Percentiles rank a stretch among this genome's conserved stretches.
These are phyloP conservation scores for Phyllosticta citrichinensis DNA, from an alignment of 2,329 filamentous ascomycete genomes.

Conservation along the genomic window DNA sequence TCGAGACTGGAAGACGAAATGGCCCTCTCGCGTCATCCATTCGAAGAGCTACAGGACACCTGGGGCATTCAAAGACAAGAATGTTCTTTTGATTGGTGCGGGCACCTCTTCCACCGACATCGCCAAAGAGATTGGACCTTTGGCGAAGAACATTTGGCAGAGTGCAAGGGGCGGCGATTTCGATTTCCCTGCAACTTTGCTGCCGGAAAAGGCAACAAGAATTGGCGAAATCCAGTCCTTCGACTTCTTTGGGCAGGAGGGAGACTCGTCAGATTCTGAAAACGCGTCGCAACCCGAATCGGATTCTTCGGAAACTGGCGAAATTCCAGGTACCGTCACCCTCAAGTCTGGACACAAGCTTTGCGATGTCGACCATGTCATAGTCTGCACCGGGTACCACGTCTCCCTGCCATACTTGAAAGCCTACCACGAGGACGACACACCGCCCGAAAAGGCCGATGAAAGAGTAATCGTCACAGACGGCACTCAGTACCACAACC, in stretches of 20 bases:
- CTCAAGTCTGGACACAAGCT: conserved; percentile 46
- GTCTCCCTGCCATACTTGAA: conserved; percentile 55
- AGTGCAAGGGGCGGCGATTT: conserved; percentile 52
- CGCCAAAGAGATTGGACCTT: conserved; percentile 39
- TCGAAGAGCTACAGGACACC: conserved; percentile 43
- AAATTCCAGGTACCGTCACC: conserved; percentile 41
- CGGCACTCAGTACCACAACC: conserved; percentile 53
- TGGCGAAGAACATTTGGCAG: conserved; percentile 40
- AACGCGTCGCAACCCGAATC: neutral
- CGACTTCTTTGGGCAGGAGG: conserved; percentile 14
- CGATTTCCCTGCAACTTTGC: conserved; percentile 44
- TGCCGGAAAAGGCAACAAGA: conserved; percentile 45
- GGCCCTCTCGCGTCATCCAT: conserved; percentile 38
- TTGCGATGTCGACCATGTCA: conserved; percentile 48
- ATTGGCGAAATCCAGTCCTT: conserved; percentile 45
- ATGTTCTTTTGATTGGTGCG: conserved; percentile 46
- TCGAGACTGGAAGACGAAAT: conserved; percentile 35
- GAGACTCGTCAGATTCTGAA: conserved; percentile 1
- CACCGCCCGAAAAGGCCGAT: conserved; percentile 37
- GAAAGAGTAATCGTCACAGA: conserved; percentile 51
- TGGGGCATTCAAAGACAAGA: conserved; percentile 44
- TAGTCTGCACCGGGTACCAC: conserved; percentile 61
- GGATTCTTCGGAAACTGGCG: conserved; percentile 12
- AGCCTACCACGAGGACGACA: conserved; percentile 39
- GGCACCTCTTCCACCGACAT: conserved; percentile 48